Conservation (phyloP, 352 stramenopile genomes). For the Phytophthora quininea region DNA sequence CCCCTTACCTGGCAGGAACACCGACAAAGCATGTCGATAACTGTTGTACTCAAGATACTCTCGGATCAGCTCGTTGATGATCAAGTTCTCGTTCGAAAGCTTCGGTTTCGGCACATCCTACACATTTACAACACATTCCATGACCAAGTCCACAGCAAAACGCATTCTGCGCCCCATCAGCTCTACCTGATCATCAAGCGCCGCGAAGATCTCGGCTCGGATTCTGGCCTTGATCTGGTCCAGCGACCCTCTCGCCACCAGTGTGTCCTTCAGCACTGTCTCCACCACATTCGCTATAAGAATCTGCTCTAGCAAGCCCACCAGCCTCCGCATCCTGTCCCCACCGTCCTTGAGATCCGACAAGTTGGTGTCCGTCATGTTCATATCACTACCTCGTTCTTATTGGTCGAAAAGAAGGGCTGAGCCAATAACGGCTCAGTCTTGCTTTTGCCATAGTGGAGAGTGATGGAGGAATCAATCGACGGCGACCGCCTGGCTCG, state of each 20-base stretch:
- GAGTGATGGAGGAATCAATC: conserved; percentile 23
- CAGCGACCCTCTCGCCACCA: conserved; percentile 75
- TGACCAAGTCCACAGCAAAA: background rate
- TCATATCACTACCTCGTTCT: background rate
- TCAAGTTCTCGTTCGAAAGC: conserved; percentile 92
- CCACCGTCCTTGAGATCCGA: conserved; percentile 66
- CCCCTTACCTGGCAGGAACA: conserved; percentile 74
- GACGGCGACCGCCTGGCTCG: conserved; percentile 44
- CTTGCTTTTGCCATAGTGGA: background rate
- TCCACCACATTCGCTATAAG: background rate
- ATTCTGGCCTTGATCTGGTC: conserved; percentile 87
- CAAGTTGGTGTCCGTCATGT: conserved; percentile 27
- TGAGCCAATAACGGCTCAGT: conserved; percentile 2
- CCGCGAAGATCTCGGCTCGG: conserved; percentile 85
- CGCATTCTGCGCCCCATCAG: background rate
- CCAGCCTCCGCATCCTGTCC: background rate
- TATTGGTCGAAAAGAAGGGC: background rate
- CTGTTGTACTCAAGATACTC: conserved; percentile 95
- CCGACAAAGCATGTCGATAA: conserved; percentile 89
- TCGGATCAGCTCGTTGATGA: conserved; percentile 95
- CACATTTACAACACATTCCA: background rate
- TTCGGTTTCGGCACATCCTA: conserved; percentile 66
- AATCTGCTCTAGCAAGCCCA: background rate
- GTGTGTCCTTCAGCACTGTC: conserved; percentile 82
- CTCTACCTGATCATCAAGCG: conserved; percentile 76